Evolutionary conservation across 2,329 filamentous ascomycete species (phyloP).

Genomic region (Exophiala oligosperma): DNA sequence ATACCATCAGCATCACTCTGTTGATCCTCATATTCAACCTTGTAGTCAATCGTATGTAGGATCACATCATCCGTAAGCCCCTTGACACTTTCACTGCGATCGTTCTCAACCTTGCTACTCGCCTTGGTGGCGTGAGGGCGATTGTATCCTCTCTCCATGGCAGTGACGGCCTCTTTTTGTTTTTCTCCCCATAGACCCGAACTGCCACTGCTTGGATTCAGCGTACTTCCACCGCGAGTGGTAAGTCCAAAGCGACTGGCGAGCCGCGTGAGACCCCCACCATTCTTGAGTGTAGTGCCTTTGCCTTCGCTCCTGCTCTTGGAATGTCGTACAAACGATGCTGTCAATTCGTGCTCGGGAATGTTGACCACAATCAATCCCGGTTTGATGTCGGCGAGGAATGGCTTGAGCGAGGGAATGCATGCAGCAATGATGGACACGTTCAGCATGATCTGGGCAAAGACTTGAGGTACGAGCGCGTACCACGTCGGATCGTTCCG

Average conservation of each 20-base stretch:
- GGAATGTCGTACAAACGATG: conserved; percentile 1
- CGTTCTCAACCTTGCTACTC: conserved; percentile 8
- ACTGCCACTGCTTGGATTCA: conserved; percentile 6
- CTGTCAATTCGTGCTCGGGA: conserved; percentile 17
- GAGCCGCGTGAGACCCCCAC: background rate
- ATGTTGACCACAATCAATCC: conserved; percentile 30
- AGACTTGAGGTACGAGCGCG: conserved; percentile 28
- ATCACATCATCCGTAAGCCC: conserved; percentile 28
- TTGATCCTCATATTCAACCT: conserved; percentile 28
- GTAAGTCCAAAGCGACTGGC: conserved; percentile 9
- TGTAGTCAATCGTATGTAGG: conserved; percentile 29
- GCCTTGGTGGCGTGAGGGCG: conserved; percentile 11
- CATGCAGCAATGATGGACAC: conserved; percentile 32
- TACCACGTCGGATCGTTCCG: conserved; percentile 27
- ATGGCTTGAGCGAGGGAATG: conserved; percentile 29
- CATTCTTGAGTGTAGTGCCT: background rate
- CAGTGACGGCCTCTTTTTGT: conserved; percentile 1
- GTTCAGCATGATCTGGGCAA: conserved; percentile 25
- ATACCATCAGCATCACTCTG: conserved; percentile 1
- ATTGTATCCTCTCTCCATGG: conserved; percentile 10
- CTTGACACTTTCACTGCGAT: conserved; percentile 24
- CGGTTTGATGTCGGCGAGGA: conserved; percentile 29
- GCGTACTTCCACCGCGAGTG: background rate
- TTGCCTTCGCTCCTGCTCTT: background rate
- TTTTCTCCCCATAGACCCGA: conserved; percentile 6